These are phyloP conservation scores for Boletus insuetus DNA, from an alignment of 768 basidiomycete species.

Conservation along the genomic window DNA sequence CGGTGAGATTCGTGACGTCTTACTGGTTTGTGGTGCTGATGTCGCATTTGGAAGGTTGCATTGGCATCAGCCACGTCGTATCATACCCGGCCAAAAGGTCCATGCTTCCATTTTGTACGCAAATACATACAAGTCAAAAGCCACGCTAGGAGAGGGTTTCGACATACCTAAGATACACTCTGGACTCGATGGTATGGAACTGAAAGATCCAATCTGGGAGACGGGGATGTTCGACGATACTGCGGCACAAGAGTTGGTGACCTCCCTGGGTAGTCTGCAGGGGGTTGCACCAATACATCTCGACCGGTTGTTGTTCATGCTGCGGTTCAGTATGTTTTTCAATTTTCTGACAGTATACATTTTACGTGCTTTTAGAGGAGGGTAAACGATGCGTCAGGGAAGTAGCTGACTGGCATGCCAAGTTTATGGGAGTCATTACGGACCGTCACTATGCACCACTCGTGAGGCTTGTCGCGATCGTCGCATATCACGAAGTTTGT, in stretches of 20 bases:
- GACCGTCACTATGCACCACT: slow-evolving; percentile 10
- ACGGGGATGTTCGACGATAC: slow-evolving; percentile 19
- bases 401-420: slow-evolving; percentile 9
- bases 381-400: slow-evolving; percentile 20
- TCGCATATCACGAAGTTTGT: slow-evolving; percentile 24
- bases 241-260: slow-evolving; percentile 11
- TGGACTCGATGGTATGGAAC: neutral
- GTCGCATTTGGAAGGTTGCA: slow-evolving; percentile 8
- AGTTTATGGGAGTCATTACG: slow-evolving; percentile 12
- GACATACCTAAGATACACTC: slow-evolving; percentile 13
- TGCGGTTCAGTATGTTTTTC: slow-evolving; percentile 17
- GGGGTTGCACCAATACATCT: slow-evolving; percentile 6
- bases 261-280: slow-evolving; percentile 7
- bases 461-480: slow-evolving; percentile 19
- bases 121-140: slow-evolving; percentile 18
- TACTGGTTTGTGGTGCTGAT: neutral
- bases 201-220: slow-evolving; percentile 19
- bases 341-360: neutral
- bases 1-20: slow-evolving; percentile 6
- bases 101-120: slow-evolving; percentile 25
- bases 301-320: slow-evolving; percentile 13
- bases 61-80: slow-evolving; percentile 21
- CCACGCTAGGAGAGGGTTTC: slow-evolving; percentile 21
- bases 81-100: slow-evolving; percentile 27
- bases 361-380: slow-evolving; percentile 8